Base-by-base conservation (phyloP, 768 basidiomycete genomes). In the Collybia mongolica region DNA sequence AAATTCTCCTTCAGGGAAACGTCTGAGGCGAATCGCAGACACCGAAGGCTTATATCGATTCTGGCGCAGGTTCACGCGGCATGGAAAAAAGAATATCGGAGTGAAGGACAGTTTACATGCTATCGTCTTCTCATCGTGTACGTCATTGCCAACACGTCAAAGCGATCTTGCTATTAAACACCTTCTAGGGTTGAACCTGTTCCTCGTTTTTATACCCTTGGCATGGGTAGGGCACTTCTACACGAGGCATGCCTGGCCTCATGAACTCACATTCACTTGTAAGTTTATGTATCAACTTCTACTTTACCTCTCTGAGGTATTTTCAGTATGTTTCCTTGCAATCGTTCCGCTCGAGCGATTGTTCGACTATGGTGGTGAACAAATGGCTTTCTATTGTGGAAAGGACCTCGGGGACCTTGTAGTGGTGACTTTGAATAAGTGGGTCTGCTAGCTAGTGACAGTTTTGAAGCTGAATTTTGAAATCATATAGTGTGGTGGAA, bases 361-460 rank as follows among this genome's bases (percentile, higher is more conserved):
- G 1, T 83, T 87, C 55, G 87, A 90, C 54, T 89, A 74, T 67
- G 81, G 81, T 37, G 79, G 76, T 45, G 75, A 77, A 48, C 76
- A 80, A 59, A 72, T 80, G 72, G 69, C 78, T 1, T 70, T 75
- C 44, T 88, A 86, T 60, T 64, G 75, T 7, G 79, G 86, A 59
- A 74, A 80, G 66, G 71, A 83, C 51, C 61, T 89, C 5, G 88
- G 88, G 6, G 87, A 90, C 57, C 64, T 89, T n/a, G 61, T 88
- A 18, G 67, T 77, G 11, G 54, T 61, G 5, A 55, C 51, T 11
- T 49, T 61, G 47, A 61, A 61, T 37, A 61, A 61, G 60, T 60
- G 22, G 23, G 58, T 52, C 22, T 23, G 6, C 12, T 9, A 24
- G n/a, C 14, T 23, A 18, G 8, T 17, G 6, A 26, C 14, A 12